Percentiles rank a stretch among this genome's conserved stretches.
Conservation (phyloP, 768 basidiomycete species). For the Pisolithus orientalis region DNA sequence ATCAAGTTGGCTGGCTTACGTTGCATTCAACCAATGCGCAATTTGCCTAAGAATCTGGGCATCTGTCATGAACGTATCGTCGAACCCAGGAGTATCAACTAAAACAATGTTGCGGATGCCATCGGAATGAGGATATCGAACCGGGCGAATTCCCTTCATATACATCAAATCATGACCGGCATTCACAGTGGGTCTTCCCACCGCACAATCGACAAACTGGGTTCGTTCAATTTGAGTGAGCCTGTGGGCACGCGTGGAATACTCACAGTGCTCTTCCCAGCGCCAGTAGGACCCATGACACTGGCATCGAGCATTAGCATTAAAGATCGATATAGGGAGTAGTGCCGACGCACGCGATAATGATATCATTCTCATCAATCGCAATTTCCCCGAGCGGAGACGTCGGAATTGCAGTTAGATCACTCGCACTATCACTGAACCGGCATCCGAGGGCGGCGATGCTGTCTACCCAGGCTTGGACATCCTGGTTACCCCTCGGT, state of each 20-base stretch:
- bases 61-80: conserved; percentile 19
- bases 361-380: background rate
- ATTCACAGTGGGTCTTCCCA: no score
- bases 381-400: background rate
- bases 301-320: background rate
- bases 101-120: conserved; percentile 4
- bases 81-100: conserved; percentile 17
- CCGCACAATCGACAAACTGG: no score
- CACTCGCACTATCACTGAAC: no score
- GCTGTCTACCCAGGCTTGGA: no score
- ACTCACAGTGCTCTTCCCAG: background rate
- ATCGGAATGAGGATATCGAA: no score
- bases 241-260: no score
- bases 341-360: background rate
- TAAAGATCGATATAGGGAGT: background rate
- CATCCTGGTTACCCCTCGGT: no score
- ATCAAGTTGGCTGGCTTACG: conserved; percentile 12
- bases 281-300: background rate
- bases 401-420: no score
- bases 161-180: no score
- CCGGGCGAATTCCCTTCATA: no score
- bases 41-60: conserved; percentile 20
- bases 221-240: no score
- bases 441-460: no score
- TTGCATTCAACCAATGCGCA: conserved; percentile 1